Evolutionary conservation across 192 early-diverging fungal species (phyloP).

Genomic region (Backusella macrospora): DNA sequence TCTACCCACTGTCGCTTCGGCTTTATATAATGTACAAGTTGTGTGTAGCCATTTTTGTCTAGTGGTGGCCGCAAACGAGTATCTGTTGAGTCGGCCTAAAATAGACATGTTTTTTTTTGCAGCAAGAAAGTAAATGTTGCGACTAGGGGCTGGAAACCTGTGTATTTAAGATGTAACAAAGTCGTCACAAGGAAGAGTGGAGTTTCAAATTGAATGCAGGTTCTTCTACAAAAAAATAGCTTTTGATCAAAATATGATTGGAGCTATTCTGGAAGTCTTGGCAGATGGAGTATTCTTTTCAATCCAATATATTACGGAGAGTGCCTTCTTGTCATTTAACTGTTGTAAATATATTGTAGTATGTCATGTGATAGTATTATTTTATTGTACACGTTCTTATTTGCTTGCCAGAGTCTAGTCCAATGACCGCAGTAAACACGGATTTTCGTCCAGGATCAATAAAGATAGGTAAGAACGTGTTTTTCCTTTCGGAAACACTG

Average conservation of each 20-base stretch:
- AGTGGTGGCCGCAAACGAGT: background rate
- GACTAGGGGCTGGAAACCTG: background rate
- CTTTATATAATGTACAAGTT: slow-evolving; percentile 3
- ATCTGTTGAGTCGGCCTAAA: slow-evolving; percentile 4
- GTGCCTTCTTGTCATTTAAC: too few relatives aligned
- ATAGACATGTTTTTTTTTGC: background rate
- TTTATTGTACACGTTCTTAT: too few relatives aligned
- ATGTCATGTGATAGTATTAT: too few relatives aligned
- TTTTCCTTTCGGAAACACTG: too few relatives aligned
- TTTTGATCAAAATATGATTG: background rate
- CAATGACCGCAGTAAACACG: too few relatives aligned
- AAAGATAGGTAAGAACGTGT: too few relatives aligned
- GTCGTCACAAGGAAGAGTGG: background rate
- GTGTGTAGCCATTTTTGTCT: slow-evolving; percentile 12
- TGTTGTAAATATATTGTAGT: too few relatives aligned
- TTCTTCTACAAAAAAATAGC: background rate
- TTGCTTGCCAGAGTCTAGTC: too few relatives aligned
- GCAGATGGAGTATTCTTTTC: too few relatives aligned
- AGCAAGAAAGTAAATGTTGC: background rate
- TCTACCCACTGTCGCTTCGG: background rate
- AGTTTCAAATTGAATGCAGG: background rate
- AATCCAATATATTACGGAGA: too few relatives aligned
- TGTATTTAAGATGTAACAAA: background rate
- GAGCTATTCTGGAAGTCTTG: too few relatives aligned
- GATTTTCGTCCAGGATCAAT: too few relatives aligned